Evolutionary conservation across 2,329 filamentous ascomycete species (phyloP).

Genomic region (Botrytis paeoniae): DNA sequence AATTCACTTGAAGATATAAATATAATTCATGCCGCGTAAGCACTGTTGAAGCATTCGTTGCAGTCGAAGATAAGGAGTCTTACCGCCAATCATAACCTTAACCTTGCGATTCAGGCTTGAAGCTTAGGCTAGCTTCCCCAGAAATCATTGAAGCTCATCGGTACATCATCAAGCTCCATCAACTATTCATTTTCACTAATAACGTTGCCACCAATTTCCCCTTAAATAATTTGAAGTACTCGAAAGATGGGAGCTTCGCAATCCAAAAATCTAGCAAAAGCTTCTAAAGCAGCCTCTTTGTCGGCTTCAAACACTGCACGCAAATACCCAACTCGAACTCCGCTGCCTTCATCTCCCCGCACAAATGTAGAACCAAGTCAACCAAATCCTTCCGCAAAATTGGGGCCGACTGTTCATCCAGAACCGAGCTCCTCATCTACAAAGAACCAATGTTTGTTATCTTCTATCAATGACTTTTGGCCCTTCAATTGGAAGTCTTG

Average conservation of each 20-base stretch:
- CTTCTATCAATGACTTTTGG: background rate
- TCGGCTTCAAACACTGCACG: constrained; percentile 26
- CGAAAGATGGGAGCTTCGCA: constrained; percentile 31
- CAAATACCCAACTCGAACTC: constrained; percentile 35
- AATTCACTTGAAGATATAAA: background rate
- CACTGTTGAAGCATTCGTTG: background rate
- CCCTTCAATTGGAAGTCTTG: background rate
- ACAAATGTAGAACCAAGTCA: constrained; percentile 19
- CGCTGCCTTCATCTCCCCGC: constrained; percentile 21
- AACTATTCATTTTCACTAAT: background rate
- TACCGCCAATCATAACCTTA: background rate
- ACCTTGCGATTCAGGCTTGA: constrained; percentile 4
- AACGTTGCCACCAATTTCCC: background rate
- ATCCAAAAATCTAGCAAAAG: constrained; percentile 31
- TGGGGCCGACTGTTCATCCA: constrained; percentile 23
- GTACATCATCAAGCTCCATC: background rate
- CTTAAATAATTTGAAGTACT: background rate
- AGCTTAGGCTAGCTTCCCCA: background rate
- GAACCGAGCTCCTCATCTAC: constrained; percentile 4
- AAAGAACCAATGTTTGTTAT: constrained; percentile 21
- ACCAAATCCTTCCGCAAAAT: constrained; percentile 15
- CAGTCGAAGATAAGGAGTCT: background rate
- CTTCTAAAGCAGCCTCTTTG: constrained; percentile 25
- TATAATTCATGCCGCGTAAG: background rate
- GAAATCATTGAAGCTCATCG: constrained; percentile 8